Percentiles rank a stretch among this genome's conserved stretches.
phyloP scores from a whole-genome alignment of 768 basidiomycete genomes.

The Suillus hirtellus region DNA sequence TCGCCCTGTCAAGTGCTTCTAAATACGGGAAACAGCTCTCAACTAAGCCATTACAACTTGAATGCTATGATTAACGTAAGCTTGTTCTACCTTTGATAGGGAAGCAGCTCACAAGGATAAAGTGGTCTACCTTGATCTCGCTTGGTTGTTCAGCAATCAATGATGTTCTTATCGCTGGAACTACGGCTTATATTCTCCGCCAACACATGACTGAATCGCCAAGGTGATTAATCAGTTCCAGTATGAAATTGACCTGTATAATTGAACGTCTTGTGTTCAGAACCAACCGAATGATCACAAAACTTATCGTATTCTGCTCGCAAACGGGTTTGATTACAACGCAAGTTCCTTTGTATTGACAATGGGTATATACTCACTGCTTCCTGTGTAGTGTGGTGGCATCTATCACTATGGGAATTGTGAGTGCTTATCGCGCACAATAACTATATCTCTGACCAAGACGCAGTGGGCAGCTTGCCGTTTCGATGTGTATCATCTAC shows the following conservation, averaged over 20 bases:
- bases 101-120: not conserved
- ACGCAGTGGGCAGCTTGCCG: slow-evolving; percentile 22
- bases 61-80: not conserved
- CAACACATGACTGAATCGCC: slow-evolving; percentile 9
- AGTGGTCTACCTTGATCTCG: slow-evolving; percentile 27
- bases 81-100: not conserved
- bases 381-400: slow-evolving; percentile 17
- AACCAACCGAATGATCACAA: slow-evolving; percentile 18
- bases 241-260: not conserved
- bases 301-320: slow-evolving; percentile 19
- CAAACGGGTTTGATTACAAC: slow-evolving; percentile 31
- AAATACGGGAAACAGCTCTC: not conserved
- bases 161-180: slow-evolving; percentile 27
- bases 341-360: slow-evolving; percentile 10
- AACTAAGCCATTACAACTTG: not conserved
- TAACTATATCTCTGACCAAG: not conserved
- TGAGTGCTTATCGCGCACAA: slow-evolving; percentile 11
- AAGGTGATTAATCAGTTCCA: slow-evolving; percentile 15
- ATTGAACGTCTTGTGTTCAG: slow-evolving; percentile 10
- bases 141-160: slow-evolving; percentile 22
- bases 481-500: slow-evolving; percentile 21
- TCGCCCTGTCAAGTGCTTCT: not conserved
- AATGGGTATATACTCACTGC: not conserved
- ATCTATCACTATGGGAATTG: slow-evolving; percentile 18
- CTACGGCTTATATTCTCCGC: slow-evolving; percentile 19